A percentile compares a stretch with the other conserved stretches of the same genome.
Conservation (phyloP, 768 basidiomycete genomes). For the Glaciozyma martinii region DNA sequence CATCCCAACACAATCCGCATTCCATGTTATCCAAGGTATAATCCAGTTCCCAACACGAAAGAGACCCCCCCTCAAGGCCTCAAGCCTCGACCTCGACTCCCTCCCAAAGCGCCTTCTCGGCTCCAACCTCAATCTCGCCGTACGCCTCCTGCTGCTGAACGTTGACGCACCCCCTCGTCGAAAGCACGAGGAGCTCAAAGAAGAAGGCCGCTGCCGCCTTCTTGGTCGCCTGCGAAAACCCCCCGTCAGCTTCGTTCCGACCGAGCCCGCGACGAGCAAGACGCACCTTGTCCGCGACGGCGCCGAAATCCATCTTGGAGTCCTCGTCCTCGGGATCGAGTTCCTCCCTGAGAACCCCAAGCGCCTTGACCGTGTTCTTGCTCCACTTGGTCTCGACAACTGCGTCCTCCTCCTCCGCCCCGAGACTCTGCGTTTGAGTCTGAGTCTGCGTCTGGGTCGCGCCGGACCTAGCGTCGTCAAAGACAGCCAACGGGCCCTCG, state of each 20-base stretch:
- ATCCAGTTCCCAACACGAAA: too few species aligned
- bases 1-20: too few species aligned
- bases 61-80: background rate
- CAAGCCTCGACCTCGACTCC: slow-evolving; percentile 24
- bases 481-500: slow-evolving; percentile 29
- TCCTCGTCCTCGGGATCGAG: slow-evolving; percentile 7
- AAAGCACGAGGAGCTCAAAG: slow-evolving; percentile 90
- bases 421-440: slow-evolving; percentile 10
- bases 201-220: slow-evolving; percentile 93
- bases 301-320: slow-evolving; percentile 67
- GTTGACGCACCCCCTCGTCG: slow-evolving; percentile 82
- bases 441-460: slow-evolving; percentile 34
- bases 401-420: slow-evolving; percentile 20
- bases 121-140: slow-evolving; percentile 72
- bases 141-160: slow-evolving; percentile 65
- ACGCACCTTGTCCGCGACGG: slow-evolving; percentile 56
- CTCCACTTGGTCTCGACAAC: slow-evolving; percentile 48
- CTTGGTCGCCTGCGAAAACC: slow-evolving; percentile 59
- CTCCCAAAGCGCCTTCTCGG: slow-evolving; percentile 79
- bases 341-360: slow-evolving; percentile 57
- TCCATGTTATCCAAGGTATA: too few species aligned
- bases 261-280: background rate
- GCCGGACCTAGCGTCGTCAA: slow-evolving; percentile 42
- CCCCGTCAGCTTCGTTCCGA: background rate
- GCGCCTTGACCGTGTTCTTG: slow-evolving; percentile 78